These are phyloP conservation scores for Phytophthora citrophthora DNA, from an alignment of 352 stramenopile genomes.

Conservation along the genomic window DNA sequence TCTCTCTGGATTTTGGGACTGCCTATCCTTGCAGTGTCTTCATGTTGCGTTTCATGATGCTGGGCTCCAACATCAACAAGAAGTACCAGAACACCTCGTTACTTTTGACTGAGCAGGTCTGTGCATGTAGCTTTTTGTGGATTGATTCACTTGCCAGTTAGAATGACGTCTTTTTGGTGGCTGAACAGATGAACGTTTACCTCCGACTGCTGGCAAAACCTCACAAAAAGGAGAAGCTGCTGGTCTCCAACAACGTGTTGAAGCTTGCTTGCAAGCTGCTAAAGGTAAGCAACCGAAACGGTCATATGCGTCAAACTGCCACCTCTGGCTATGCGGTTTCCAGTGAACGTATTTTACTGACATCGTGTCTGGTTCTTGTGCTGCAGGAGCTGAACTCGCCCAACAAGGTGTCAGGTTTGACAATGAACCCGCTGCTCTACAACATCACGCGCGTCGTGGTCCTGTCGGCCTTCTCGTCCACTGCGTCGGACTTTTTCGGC, in stretches of 20 bases:
- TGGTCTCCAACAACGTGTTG: conserved; percentile 91
- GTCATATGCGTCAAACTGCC: conserved; percentile 3
- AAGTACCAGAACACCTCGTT: conserved; percentile 93
- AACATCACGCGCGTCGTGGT: conserved; percentile 91
- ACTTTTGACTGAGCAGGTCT: conserved; percentile 89
- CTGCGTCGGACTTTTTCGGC: conserved; percentile 90
- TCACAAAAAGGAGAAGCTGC: conserved; percentile 90
- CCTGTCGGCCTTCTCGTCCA: conserved; percentile 89
- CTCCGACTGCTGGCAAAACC: conserved; percentile 82
- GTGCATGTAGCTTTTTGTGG: conserved; percentile 6
- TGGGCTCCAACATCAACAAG: conserved; percentile 91
- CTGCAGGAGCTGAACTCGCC: conserved; percentile 86
- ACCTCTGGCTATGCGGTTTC: neutral
- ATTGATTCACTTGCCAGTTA: neutral
- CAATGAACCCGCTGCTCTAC: conserved; percentile 92
- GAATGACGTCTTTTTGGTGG: conserved; percentile 4
- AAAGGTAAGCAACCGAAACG: conserved; percentile 54
- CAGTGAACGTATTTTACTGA: conserved; percentile 17
- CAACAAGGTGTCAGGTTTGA: conserved; percentile 91
- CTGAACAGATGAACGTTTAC: conserved; percentile 85
- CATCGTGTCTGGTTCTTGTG: conserved; percentile 9
- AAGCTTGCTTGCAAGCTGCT: conserved; percentile 92
- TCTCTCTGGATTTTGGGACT: conserved; percentile 6
- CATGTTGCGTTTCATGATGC: conserved; percentile 92
- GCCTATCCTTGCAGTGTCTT: conserved; percentile 65